A percentile compares a stretch with the other conserved stretches of the same genome.
Evolutionary conservation across 208 protist species (phyloP).

Genomic region (Acanthamoeba triangularis): DNA sequence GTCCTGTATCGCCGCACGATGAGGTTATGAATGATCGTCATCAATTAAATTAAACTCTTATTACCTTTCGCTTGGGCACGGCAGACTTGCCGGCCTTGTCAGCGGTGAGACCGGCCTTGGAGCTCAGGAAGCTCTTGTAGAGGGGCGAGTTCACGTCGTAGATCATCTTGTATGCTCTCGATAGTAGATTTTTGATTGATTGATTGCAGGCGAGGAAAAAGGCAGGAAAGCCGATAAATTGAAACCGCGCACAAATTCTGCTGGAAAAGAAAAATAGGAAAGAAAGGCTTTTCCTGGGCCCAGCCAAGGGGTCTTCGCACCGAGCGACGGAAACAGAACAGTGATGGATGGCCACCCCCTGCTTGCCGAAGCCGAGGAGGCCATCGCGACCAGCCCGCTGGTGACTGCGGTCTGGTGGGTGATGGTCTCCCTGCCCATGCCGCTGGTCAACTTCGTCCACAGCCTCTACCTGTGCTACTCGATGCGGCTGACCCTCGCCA

Average conservation of each 20-base stretch:
- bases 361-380: not conserved
- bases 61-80: slow-evolving; percentile 12
- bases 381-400: not conserved
- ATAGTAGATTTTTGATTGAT: not conserved
- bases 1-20: not conserved
- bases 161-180: slow-evolving; percentile 1
- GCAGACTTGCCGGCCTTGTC: slow-evolving; percentile 19
- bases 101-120: not conserved
- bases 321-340: no score
- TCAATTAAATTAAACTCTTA: not conserved
- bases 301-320: no score
- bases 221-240: not conserved
- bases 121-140: slow-evolving; percentile 70
- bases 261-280: no score
- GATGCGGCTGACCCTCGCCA: not conserved
- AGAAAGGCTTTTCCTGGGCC: not conserved
- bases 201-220: not conserved
- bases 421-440: not conserved
- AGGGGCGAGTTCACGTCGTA: slow-evolving; percentile 71
- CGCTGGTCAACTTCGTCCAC: not conserved
- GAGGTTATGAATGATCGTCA: not conserved
- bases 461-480: slow-evolving; percentile 5
- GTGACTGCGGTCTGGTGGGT: not conserved
- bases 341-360: not conserved
- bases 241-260: no score